Evolutionary conservation across 2,329 filamentous ascomycete species (phyloP), one percentile per base, ranked within the genome.

Genomic region (Xylariales sp.): DNA sequence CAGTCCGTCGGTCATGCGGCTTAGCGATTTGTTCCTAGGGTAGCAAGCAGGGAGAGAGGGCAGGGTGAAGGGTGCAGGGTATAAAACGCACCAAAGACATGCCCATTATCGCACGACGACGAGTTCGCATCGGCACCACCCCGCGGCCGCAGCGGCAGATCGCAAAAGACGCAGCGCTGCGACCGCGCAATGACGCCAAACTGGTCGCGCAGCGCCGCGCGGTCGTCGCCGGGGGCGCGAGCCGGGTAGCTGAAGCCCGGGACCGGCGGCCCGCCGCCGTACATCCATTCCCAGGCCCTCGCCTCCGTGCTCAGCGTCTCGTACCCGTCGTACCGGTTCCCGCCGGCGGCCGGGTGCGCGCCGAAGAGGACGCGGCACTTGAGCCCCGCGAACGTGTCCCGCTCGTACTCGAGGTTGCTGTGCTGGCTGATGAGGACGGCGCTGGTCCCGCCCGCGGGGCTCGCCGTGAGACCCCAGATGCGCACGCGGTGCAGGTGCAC

Each of bases 271-370:
- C 84, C 85, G n/a, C 78, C 78, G 18, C 85, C 86, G 71, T 89
- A 89, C 83, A 89, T 86, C 82, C 84, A 87, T 68, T 88, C 84
- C 83, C 86, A 89, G 52, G 85, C 79, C 45, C 79, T 78, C 0
- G 82, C 87, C 74, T 89, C 87, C 1, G 86, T 87, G n/a, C 84
- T 85, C 23, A 86, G 76, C 6, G 52, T 8, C 8, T 41, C 41
- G 43, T 1, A 7, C 9, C 1, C n/a, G 7, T 14, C 18, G 3
- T 7, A 7, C 28, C 30, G 34, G 7, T 7, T 45, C 1, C 49
- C 52, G 8, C 70, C 68, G 0, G 48, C 16, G 70, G 68, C 23
- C 23, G 60, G 63, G 62, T 57, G 64, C 45, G 43, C 55, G 41
- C 77, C 80, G 63, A 84, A 83, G 18, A 81, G 65, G 2, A 84